Evolutionary conservation across 176 grass and related monocot species (phyloP), one percentile per base, ranked within the genome.

Genomic region (Avena atlantica): DNA sequence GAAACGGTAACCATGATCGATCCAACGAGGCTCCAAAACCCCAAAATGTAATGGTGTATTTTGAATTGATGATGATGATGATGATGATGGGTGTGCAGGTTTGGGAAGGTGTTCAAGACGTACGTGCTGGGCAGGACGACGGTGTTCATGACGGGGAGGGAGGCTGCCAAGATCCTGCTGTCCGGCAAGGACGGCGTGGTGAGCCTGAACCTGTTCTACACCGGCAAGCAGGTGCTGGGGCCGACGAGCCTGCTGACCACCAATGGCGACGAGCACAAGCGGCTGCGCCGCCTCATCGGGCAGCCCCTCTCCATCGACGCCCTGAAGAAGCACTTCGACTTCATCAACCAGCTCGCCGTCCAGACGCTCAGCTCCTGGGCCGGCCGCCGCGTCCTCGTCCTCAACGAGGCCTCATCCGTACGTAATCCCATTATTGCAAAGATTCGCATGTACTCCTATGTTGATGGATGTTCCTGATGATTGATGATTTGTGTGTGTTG

Each of bases 101-200:
- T 83, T 63, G 93, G 93, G 62, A 94, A 89, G 78, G 93, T 94
- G 82, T 94, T 94, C 90, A 94, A 94, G 82, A 94, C 90, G 53
- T 87, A 81, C 27, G 85, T 94, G 29, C 69, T 92, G 78, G 93
- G 93, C 0, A 78, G 93, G 90, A 64, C 85, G 17, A 94, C 90
- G 5, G 80, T 94, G 76, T 92, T 94, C 93, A 86, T 90, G 90
- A 94, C 90, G 0, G 93, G 93, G 27, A 78, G 87, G n/a, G 93
- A 92, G 62, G 93, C 93, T 12, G 86, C 87, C 78, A 94, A 79
- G 90, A 75, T 94, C 78, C 78, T 94, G 67, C 79, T 94, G 29
- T 94, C 93, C 1, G 90, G 93, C 20, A 94, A 94, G 88, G 90
- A 92, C 86, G 93, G 93, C 82, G 81, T 86, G 40, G 93, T 94